A percentile compares a stretch with the other conserved stretches of the same genome.
Evolutionary conservation across 176 grass and related monocot species (phyloP).

Genomic region (Carex myosuroides): DNA sequence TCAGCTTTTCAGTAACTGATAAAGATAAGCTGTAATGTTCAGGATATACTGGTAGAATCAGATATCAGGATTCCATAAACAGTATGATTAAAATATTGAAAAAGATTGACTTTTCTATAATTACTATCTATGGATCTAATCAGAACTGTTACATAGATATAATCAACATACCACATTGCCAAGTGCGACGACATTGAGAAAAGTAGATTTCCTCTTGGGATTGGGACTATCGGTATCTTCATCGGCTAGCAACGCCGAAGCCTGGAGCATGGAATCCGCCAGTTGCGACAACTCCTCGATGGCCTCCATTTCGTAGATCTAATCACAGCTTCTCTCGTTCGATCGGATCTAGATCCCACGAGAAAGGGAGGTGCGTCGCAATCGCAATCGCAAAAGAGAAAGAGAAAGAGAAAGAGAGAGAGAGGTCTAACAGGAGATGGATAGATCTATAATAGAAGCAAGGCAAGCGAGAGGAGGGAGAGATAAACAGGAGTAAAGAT

Average conservation of each 20-base stretch:
- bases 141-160: neutral
- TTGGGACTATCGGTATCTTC: constrained; percentile 62
- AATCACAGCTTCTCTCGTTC: neutral
- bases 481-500: neutral
- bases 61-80: neutral
- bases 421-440: neutral
- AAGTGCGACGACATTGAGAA: constrained; percentile 84
- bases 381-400: neutral
- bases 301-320: constrained; percentile 56
- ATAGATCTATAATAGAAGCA: neutral
- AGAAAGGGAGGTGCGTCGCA: neutral
- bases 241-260: constrained; percentile 80
- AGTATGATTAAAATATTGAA: neutral
- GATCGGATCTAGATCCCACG: constrained; percentile 22
- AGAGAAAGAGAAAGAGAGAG: neutral
- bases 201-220: constrained; percentile 64
- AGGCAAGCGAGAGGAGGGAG: neutral
- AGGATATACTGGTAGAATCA: neutral
- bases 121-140: neutral
- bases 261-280: constrained; percentile 81
- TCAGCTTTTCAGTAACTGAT: neutral
- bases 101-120: neutral
- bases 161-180: constrained; percentile 86
- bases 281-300: constrained; percentile 85
- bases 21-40: neutral